These are phyloP conservation scores for Nicotiana paniculata DNA, from an alignment of 257 asterid genomes.

Conservation along the genomic window DNA sequence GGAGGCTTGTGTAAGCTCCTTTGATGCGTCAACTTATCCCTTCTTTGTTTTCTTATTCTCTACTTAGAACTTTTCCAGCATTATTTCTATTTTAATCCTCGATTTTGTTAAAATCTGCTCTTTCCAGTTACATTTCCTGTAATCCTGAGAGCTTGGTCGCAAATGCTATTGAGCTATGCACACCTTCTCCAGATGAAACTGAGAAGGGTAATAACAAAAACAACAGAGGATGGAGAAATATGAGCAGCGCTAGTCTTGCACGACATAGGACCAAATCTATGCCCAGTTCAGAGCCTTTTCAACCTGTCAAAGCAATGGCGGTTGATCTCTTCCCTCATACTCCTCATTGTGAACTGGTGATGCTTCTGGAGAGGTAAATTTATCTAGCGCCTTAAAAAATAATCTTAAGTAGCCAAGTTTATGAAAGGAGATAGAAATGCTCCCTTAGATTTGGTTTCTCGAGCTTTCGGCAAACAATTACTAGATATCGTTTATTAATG, in stretches of 20 bases:
- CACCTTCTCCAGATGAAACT: conserved; percentile 61
- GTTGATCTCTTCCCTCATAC: conserved; percentile 97
- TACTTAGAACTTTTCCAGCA: not conserved
- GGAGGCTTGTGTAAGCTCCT: conserved; percentile 86
- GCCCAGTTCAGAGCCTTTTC: conserved; percentile 90
- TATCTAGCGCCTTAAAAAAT: not conserved
- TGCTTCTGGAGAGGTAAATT: conserved; percentile 90
- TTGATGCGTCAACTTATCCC: not conserved
- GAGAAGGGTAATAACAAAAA: conserved; percentile 60
- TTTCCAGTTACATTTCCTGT: conserved; percentile 87
- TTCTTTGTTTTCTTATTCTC: not conserved
- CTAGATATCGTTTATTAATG: not conserved
- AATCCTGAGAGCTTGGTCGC: conserved; percentile 98
- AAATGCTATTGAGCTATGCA: conserved; percentile 96
- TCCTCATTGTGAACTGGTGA: conserved; percentile 86
- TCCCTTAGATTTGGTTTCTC: not conserved
- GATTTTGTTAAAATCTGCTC: conserved; percentile 8
- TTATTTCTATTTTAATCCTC: not conserved
- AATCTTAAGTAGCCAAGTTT: not conserved
- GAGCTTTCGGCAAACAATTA: not conserved
- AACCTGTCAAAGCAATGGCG: conserved; percentile 84
- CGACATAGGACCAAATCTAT: conserved; percentile 87
- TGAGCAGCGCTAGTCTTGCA: conserved; percentile 89
- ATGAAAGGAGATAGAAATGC: not conserved
- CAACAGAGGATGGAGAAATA: conserved; percentile 77